Base-by-base conservation (phyloP, 495 filamentous ascomycete genomes). In the Daldinia caldariorum region DNA sequence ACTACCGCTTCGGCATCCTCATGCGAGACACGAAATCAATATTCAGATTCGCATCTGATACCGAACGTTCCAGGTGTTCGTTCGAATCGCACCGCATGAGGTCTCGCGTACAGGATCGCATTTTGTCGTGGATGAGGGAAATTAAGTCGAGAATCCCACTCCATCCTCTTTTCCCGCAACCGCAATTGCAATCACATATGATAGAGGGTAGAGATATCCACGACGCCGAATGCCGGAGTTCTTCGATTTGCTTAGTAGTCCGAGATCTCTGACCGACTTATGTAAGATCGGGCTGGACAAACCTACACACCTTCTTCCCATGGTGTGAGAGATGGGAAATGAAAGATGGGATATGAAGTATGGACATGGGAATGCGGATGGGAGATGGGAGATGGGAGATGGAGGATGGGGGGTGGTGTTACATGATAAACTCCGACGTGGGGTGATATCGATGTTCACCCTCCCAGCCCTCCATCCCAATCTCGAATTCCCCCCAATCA, bases 371-470 rank as follows among this genome's bases (percentile, higher is more conserved):
- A 35, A 35, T 35, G 34, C 6, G 9, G 6, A 35, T 35, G 34
- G 34, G 5, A 5, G 34, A 10, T 35, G 9, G 34, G 6, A 34
- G 34, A 35, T 35, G 34, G 32, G 4, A 34, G 34, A 35, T 6
- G 2, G 34, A 5, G 34, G 34, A 10, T 35, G 34, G 34, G 58
- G 41, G 63, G 53, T 63, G 58, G 63, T 61, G 29, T 22, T 47
- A 31, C 62, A 66, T 51, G 43, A 69, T 51, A 45, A 62, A 66
- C 67, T 66, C 68, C 61, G 58, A 31, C 62, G 62, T 71, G 62
- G 68, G 58, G 57, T 51, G 49, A 31, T 53, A 47, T 47, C 18
- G 18, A 20, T 53, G 49, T 31, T 31, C 6, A 51, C 47, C 47
- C 47, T 51, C 47, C 47, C 47, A 26, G 9, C 18, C 47, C 13